These are phyloP conservation scores for Candida pseudoviswanathii DNA, from an alignment of 1,139 yeast species.

Conservation along the genomic window DNA sequence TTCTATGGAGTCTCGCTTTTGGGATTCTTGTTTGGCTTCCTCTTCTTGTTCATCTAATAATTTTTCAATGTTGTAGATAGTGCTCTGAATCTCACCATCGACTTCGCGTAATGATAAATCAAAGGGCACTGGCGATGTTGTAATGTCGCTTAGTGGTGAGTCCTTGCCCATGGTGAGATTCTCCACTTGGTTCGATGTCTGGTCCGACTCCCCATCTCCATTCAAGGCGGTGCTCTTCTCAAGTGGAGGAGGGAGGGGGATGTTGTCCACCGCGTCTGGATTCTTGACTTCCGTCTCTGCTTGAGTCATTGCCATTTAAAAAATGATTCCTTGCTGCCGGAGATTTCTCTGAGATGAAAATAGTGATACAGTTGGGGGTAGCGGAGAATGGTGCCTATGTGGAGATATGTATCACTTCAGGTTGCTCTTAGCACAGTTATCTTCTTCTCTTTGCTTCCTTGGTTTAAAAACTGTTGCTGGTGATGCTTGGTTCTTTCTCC, in stretches of 20 bases:
- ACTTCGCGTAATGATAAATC: constrained; percentile 19
- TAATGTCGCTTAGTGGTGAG: constrained; percentile 44
- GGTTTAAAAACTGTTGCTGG: neutral
- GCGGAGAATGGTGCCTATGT: neutral
- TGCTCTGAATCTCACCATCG: constrained; percentile 10
- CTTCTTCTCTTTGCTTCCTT: neutral
- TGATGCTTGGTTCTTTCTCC: neutral
- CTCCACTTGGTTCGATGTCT: constrained; percentile 5
- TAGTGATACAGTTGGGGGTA: neutral
- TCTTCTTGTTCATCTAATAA: constrained; percentile 5
- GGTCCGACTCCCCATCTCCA: constrained; percentile 8
- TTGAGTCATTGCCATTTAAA: constrained; percentile 5
- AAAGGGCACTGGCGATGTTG: constrained; percentile 43
- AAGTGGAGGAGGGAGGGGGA: constrained; percentile 5
- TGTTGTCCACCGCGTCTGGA: constrained; percentile 5
- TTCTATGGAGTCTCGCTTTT: constrained; percentile 1
- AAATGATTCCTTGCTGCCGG: neutral
- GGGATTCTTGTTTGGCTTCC: constrained; percentile 1
- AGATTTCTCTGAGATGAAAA: neutral
- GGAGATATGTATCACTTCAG: neutral
- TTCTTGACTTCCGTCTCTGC: constrained; percentile 7
- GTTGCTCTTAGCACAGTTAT: neutral
- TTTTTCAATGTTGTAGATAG: constrained; percentile 5
- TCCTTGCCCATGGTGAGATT: constrained; percentile 21
- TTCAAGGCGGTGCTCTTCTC: neutral